Conservation (phyloP, 179 eudicot species). For the Gypsophila paniculata region DNA sequence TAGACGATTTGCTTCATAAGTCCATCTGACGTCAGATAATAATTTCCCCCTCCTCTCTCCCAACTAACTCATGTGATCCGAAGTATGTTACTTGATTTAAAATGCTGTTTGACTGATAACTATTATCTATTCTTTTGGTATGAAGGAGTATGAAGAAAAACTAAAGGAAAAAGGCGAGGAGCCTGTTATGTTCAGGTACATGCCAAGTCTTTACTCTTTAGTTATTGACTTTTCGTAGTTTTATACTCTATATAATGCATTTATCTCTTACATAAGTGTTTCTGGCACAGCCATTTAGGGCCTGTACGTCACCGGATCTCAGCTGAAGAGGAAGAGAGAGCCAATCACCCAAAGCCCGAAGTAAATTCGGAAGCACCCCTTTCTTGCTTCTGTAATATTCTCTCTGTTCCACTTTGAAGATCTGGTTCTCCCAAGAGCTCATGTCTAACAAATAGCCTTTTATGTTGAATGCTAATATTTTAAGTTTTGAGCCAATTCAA, state of each 20-base stretch:
- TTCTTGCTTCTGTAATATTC: constrained; percentile 12
- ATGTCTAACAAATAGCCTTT: neutral
- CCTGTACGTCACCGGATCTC: constrained; percentile 63
- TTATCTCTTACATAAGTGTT: constrained; percentile 23
- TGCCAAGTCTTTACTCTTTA: neutral
- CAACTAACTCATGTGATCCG: neutral
- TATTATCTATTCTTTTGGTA: constrained; percentile 16
- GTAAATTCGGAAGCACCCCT: constrained; percentile 35
- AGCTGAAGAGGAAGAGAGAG: constrained; percentile 87
- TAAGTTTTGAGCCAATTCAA: neutral
- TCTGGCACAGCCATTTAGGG: constrained; percentile 77
- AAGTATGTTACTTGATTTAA: neutral
- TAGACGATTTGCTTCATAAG: neutral
- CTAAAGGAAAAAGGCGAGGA: constrained; percentile 87
- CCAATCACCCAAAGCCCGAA: constrained; percentile 76
- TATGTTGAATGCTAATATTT: too few relatives aligned
- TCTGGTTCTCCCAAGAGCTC: constrained; percentile 15
- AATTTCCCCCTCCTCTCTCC: neutral
- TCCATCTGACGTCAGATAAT: neutral
- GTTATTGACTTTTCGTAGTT: neutral
- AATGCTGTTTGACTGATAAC: neutral
- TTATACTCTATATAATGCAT: neutral
- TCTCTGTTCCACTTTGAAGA: constrained; percentile 21
- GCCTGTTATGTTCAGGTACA: constrained; percentile 94
- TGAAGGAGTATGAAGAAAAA: constrained; percentile 92